Base-by-base conservation (phyloP, 805 yeast genomes). In the Myxozyma vanderwaltii region DNA sequence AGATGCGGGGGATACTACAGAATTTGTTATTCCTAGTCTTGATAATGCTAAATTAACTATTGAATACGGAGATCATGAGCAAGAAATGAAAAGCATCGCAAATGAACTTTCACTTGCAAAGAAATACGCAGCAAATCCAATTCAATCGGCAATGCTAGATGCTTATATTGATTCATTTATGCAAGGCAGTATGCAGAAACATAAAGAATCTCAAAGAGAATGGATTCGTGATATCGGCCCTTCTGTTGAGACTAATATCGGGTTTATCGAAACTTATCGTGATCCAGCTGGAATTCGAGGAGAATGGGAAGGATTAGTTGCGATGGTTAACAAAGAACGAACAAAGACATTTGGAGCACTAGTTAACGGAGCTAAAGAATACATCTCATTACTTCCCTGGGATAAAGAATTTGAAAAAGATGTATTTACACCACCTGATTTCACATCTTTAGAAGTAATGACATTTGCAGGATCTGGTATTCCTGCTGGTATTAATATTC, bases 171-270 rank as follows among this genome's bases (percentile, higher is more conserved):
- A 82, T 47, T 82, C 94, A 12, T 90, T 90, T 73, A 74, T 78
- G 64, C 84, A 92, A 13, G 96, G 96, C 21, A 86, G 92, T 3
- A 85, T 89, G 83, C 82, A 84, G 63, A 88, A 91, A 10, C 96
- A 90, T 74, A 87, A 87, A 69, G 82, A 86, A 59, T 86, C 96
- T 0, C 96, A 90, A 73, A 82, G 85, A 55, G 79, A 82, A 59
- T 90, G 97, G 96, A 95, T 90, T 59, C 88, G 88, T 71, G 96
- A 90, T 72, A 74, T 87, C 53, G 86, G 89, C 0, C 97, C 97
- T 12, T 76, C 76, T 13, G 85, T 86, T 39, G 90, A 85, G 74
- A 84, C 92, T 46, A 89, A 90, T 71, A 82, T 90, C 67, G 97
- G 97, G 0, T 90, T 90, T 72, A 90, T 90, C 67, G 97, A 90